These are phyloP conservation scores for Penicillium fimorum DNA, from an alignment of 495 filamentous ascomycete genomes.

Conservation along the genomic window DNA sequence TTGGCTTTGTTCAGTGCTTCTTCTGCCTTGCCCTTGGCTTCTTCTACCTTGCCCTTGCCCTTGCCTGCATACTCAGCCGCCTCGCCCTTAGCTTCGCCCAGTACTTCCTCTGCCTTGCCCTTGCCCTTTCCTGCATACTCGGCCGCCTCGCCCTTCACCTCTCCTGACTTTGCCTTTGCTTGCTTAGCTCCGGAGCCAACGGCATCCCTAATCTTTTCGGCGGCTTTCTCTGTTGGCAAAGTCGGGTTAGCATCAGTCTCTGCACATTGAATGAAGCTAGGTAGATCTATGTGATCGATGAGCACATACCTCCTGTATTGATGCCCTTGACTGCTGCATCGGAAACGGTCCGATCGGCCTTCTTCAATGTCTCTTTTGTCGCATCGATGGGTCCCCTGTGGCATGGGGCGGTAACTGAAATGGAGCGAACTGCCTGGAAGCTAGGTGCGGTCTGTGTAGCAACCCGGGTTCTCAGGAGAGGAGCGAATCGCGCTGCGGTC, in stretches of 20 bases:
- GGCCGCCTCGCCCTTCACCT: constrained; percentile 43
- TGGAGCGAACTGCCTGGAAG: constrained; percentile 23
- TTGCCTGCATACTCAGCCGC: constrained; percentile 40
- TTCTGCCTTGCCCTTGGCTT: constrained; percentile 39
- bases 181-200: constrained; percentile 34
- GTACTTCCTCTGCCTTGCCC: constrained; percentile 41
- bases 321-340: constrained; percentile 60
- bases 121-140: constrained; percentile 40
- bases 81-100: constrained; percentile 44
- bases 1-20: constrained; percentile 40
- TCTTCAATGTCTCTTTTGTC: constrained; percentile 57
- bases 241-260: constrained; percentile 9
- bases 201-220: constrained; percentile 40
- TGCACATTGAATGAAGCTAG: background rate
- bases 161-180: constrained; percentile 33
- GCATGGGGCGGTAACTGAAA: constrained; percentile 32
- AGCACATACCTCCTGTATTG: constrained; percentile 53
- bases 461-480: constrained; percentile 25
- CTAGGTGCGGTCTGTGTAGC: constrained; percentile 15
- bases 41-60: constrained; percentile 39
- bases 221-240: constrained; percentile 42
- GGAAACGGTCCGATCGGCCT: constrained; percentile 53
- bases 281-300: background rate
- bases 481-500: constrained; percentile 23
- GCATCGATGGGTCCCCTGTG: constrained; percentile 45